Percentiles rank a stretch among this genome's conserved stretches.
These are phyloP conservation scores for Holtermanniella nyarrowii DNA, from an alignment of 768 basidiomycete genomes.

Conservation along the genomic window DNA sequence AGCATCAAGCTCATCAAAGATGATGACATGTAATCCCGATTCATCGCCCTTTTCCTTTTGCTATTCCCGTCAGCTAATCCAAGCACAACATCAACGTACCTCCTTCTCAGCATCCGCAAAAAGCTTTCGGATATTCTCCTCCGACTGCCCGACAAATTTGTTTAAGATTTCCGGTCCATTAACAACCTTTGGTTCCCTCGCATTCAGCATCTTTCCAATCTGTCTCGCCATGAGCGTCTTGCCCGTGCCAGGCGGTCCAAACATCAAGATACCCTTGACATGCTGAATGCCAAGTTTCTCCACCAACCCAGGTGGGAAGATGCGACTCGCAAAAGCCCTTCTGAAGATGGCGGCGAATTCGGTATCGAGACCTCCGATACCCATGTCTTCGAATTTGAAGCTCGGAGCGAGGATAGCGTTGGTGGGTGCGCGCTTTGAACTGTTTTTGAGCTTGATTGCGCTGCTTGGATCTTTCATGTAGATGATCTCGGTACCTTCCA, in stretches of 20 bases:
- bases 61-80: constrained; percentile 43
- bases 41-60: constrained; percentile 97
- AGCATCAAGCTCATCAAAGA: constrained; percentile 97
- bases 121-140: constrained; percentile 95
- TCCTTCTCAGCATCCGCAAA: constrained; percentile 98
- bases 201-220: constrained; percentile 98
- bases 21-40: constrained; percentile 95
- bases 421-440: constrained; percentile 75
- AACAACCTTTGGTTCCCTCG: constrained; percentile 92
- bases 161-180: constrained; percentile 96
- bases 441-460: constrained; percentile 80
- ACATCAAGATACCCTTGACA: constrained; percentile 92
- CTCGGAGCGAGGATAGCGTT: constrained; percentile 95
- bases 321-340: constrained; percentile 92
- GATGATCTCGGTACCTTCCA: constrained; percentile 84
- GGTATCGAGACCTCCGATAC: constrained; percentile 89
- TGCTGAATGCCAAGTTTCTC: constrained; percentile 97
- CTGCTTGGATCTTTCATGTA: constrained; percentile 75
- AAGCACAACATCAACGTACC: constrained; percentile 45
- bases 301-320: constrained; percentile 94
- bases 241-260: constrained; percentile 94
- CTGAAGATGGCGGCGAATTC: constrained; percentile 97
- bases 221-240: constrained; percentile 97
- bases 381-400: constrained; percentile 99
- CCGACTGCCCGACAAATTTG: constrained; percentile 92